Percentiles rank a stretch among this genome's conserved stretches.
Conservation (phyloP, 441 rosid species). For the Adansonia gregorii region DNA sequence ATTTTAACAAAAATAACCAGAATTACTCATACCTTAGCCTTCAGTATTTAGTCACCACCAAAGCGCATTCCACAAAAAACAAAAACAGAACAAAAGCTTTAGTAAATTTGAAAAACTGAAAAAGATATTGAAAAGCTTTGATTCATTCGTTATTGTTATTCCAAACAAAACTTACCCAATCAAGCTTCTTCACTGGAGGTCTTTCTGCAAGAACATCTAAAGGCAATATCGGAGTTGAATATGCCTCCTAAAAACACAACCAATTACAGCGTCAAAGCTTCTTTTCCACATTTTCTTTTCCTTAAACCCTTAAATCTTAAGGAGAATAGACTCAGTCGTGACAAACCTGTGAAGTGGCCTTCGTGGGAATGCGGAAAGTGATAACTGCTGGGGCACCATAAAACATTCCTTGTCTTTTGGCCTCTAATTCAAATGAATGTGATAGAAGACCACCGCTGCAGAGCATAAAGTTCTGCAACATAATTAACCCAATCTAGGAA, state of each 20-base stretch:
- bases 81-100: not conserved
- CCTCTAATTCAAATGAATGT: conserved; percentile 80
- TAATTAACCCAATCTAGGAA: not conserved
- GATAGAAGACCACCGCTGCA: conserved; percentile 83
- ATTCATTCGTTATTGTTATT: not conserved
- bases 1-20: not conserved
- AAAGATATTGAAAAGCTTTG: not conserved
- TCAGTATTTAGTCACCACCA: conserved; percentile 37
- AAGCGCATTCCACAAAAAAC: conserved; percentile 39
- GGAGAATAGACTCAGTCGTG: not conserved
- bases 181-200: conserved; percentile 70
- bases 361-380: conserved; percentile 89
- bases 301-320: not conserved
- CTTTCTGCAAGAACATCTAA: conserved; percentile 83
- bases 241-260: conserved; percentile 55
- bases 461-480: not conserved
- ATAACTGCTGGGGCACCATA: conserved; percentile 82
- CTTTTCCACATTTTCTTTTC: not conserved
- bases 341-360: conserved; percentile 82
- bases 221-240: conserved; percentile 81
- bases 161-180: conserved; percentile 52
- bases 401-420: conserved; percentile 74
- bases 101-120: not conserved
- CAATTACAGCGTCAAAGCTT: conserved; percentile 16
- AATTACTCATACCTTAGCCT: conserved; percentile 78